phyloP scores from a whole-genome alignment of 495 filamentous ascomycete species.

The Xylaria castorea region DNA sequence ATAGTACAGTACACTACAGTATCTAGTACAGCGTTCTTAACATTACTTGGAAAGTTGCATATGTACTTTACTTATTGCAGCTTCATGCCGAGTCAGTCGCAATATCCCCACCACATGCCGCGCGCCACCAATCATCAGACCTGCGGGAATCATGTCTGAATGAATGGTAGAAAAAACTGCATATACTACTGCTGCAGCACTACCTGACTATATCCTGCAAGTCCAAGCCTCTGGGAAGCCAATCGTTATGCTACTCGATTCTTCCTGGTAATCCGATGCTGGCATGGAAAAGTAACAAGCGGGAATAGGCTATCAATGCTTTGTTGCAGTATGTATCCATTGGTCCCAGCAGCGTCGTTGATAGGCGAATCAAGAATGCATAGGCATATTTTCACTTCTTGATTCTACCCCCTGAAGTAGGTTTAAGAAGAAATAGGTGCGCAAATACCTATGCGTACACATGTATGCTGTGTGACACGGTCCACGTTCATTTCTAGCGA shows the following conservation, averaged over 20 bases:
- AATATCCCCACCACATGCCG: constrained; percentile 3
- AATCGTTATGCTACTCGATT: constrained; percentile 6
- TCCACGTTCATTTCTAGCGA: not conserved
- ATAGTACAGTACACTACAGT: not conserved
- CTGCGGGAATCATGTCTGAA: not conserved
- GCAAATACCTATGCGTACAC: not conserved
- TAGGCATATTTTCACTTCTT: not conserved
- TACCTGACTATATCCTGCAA: constrained; percentile 21
- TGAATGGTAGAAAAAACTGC: constrained; percentile 2
- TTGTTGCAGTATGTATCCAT: not conserved
- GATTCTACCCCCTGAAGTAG: not conserved
- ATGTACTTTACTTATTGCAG: not conserved
- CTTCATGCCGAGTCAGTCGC: constrained; percentile 7
- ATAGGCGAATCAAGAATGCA: not conserved
- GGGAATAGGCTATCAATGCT: constrained; percentile 15
- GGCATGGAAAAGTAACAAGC: not conserved
- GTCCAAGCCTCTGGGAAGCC: constrained; percentile 22
- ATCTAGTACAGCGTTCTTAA: not conserved
- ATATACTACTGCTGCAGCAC: constrained; percentile 15
- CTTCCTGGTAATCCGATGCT: not conserved
- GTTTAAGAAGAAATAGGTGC: not conserved
- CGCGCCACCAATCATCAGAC: constrained; percentile 11
- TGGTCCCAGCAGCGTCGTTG: not conserved
- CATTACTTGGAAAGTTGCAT: not conserved
- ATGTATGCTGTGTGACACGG: not conserved